Conservation (phyloP, 2,329 filamentous ascomycete genomes). For the Pestalotiopsis fici region DNA sequence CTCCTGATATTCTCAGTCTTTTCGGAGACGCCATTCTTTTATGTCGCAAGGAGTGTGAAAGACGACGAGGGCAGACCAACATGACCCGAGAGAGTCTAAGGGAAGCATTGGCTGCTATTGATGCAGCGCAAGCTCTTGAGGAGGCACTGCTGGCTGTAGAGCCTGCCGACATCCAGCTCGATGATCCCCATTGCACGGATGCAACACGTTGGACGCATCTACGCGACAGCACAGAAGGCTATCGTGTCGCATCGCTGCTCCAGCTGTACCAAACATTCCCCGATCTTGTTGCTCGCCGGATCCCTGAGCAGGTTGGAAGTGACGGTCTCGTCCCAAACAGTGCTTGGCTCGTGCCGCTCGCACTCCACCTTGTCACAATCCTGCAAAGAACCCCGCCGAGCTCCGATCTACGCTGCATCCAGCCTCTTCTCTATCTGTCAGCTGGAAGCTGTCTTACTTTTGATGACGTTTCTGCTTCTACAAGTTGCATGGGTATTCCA, state of each 20-base stretch:
- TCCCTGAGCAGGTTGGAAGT: background rate
- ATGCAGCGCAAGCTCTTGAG: background rate
- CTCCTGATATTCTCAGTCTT: constrained; percentile 2
- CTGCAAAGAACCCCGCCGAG: background rate
- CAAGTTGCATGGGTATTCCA: background rate
- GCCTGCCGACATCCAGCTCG: background rate
- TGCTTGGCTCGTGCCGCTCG: constrained; percentile 1
- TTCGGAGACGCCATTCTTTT: background rate
- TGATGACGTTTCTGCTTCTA: background rate
- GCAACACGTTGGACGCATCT: background rate
- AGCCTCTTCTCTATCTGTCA: constrained; percentile 5
- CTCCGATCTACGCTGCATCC: constrained; percentile 5
- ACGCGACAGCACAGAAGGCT: constrained; percentile 3
- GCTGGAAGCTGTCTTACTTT: constrained; percentile 3
- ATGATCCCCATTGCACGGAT: background rate
- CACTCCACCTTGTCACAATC: background rate
- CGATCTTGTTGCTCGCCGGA: constrained; percentile 1
- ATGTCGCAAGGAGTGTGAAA: constrained; percentile 1
- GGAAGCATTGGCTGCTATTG: background rate
- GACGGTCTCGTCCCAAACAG: constrained; percentile 2
- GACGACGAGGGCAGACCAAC: background rate
- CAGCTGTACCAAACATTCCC: constrained; percentile 6
- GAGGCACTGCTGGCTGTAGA: constrained; percentile 2
- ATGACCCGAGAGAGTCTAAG: background rate
- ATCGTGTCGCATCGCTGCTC: constrained; percentile 3